These are phyloP conservation scores for Mallotus japonicus DNA, from an alignment of 441 rosid genomes.

Conservation along the genomic window DNA sequence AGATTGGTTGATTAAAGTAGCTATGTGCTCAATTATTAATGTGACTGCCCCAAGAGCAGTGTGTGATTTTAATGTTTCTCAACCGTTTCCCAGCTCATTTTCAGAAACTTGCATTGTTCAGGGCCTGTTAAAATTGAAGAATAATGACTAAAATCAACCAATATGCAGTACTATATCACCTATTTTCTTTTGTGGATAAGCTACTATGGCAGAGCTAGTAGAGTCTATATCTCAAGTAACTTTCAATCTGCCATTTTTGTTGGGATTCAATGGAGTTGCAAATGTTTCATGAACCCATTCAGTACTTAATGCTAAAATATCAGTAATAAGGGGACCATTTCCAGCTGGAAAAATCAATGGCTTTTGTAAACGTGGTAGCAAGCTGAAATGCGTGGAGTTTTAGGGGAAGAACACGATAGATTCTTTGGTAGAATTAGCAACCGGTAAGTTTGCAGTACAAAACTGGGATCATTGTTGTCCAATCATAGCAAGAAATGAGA, in stretches of 20 bases:
- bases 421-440: neutral
- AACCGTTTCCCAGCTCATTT: neutral
- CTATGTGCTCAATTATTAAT: neutral
- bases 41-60: neutral
- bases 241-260: neutral
- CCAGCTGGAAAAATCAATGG: too few relatives aligned
- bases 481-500: neutral
- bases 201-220: neutral
- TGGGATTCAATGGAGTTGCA: slow-evolving; percentile 1
- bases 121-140: neutral
- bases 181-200: neutral
- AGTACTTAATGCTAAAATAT: neutral
- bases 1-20: neutral
- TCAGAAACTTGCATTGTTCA: neutral
- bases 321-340: neutral
- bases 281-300: neutral
- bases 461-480: too few relatives aligned
- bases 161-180: neutral
- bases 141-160: neutral
- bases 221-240: neutral
- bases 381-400: slow-evolving; percentile 21
- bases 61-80: slow-evolving; percentile 1
- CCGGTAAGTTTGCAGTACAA: neutral
- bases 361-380: slow-evolving; percentile 1
- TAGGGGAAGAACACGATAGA: slow-evolving; percentile 15